A percentile compares a stretch with the other conserved stretches of the same genome.
Conservation (phyloP, 768 basidiomycete genomes). For the Lactarius quietus region DNA sequence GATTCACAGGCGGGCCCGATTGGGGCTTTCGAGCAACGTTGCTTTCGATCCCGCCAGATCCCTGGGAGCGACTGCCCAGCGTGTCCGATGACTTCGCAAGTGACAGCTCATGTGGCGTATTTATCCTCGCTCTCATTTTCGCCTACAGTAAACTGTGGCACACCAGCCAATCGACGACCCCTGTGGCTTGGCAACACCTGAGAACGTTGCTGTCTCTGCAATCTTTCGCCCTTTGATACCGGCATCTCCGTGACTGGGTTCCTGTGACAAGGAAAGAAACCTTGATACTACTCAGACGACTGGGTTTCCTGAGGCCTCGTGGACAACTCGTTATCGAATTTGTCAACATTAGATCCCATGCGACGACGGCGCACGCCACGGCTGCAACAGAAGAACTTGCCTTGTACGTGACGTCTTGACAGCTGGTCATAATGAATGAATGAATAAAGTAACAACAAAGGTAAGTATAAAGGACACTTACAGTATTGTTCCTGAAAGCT, state of each 20-base stretch:
- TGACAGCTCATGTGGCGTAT: no score
- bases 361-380: neutral
- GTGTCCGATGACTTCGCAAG: no score
- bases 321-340: neutral
- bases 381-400: neutral
- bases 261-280: neutral
- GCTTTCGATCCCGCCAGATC: no score
- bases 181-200: neutral
- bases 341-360: neutral
- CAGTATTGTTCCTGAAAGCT: neutral
- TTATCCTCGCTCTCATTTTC: neutral
- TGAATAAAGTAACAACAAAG: neutral
- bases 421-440: neutral
- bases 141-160: neutral
- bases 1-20: no score
- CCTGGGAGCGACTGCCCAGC: no score
- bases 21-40: no score
- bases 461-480: neutral
- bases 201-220: neutral
- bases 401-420: neutral
- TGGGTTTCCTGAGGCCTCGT: neutral
- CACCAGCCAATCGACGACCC: neutral
- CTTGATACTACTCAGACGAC: neutral
- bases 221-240: neutral
- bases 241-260: neutral